Base-by-base conservation (phyloP, 305 asterid genomes). In the Rubia peregrina region DNA sequence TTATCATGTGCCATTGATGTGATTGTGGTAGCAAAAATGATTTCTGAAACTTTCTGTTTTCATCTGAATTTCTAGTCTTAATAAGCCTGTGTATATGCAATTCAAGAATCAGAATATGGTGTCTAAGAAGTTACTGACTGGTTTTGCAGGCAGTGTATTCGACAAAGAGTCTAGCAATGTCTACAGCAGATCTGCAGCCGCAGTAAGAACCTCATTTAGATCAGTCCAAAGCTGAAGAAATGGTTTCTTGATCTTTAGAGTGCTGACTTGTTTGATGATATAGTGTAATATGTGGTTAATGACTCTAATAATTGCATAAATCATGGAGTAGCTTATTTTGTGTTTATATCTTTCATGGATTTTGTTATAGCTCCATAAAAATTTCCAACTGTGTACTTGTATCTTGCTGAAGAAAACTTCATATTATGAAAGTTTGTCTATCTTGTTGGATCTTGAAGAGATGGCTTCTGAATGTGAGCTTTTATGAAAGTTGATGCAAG, bases 81-180 rank as follows among this genome's bases (percentile, higher is more conserved):
- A 6, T 24, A 26, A 26, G 2, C 64, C 19, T 2, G 12, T 76
- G 24, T 57, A 21, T 60, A 19, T 24, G 67, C 44, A 61, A 24
- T 21, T 49, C 64, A 13, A 33, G 7, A 30, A n/a, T 7, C 6
- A 0, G 19, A 38, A 48, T 49, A 63, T 26, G 33, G 63, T 30
- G 68, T 67, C 21, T 60, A 38, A 55, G 3, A 70, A 19, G 30
- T 56, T 24, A 9, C 9, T 51, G 21, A 51, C 42, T 9, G 49
- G 49, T 67, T 77, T 65, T 84, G 80, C 87, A 90, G 97, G 92
- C 73, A 82, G 62, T 41, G 41, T 65, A 71, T 61, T 61, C 61
- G 92, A 79, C 14, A 74, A 80, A 59, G 97, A 83, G 67, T 21
- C 84, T 7, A 61, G 75, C 73, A 79, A 61, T 66, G 68, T 76